Base-by-base conservation (phyloP, 306 rosid species). In the Medicago truncatula region DNA sequence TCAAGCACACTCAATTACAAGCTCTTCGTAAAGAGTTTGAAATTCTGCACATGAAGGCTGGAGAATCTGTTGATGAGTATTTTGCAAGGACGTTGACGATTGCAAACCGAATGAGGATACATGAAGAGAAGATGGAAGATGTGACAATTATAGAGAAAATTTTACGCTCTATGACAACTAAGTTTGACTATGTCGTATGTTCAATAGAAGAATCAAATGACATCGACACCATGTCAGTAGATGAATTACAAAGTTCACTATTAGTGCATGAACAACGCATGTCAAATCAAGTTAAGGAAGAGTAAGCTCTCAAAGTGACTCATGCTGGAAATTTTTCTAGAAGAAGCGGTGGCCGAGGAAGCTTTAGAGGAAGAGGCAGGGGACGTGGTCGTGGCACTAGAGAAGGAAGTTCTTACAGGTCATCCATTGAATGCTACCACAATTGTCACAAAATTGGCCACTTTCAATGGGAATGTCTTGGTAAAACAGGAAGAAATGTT, bases 361-460 rank as follows among this genome's bases (percentile, higher is more conserved):
- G 41, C 41, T 38, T 38, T 14, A 50, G 20, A 50, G 57, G 56
- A 50, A 50, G 56, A 50, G 56, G 56, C 1, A 50, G 6, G 56
- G 20, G 56, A n/a, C 17, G 56, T 50, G 56, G 57, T 50, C 20
- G 1, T 4, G 41, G 8, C 41, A 38, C 41, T 38, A 6, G 41
- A 38, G 41, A 54, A 54, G 25, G 60, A 54, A 18, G 28, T 9
- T 54, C 8, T 54, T n/a, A 54, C 60, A 54, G 12, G 60, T 8
- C 60, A 54, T 54, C 60, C 12, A 54, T 54, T 54, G 28, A 54
- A 54, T 54, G 60, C 28, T 54, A n/a, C n/a, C n/a, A 54, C 60
- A 18, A 18, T 18, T 54, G 60, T 54, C 60, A 54, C 21, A 54
- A 54, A 54, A 14, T 17, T 17, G 25, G 25, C 60, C 60, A 54